Evolutionary conservation across 768 basidiomycete species (phyloP), one percentile per base, ranked within the genome.

Genomic region (Dentipellis fragilis): DNA sequence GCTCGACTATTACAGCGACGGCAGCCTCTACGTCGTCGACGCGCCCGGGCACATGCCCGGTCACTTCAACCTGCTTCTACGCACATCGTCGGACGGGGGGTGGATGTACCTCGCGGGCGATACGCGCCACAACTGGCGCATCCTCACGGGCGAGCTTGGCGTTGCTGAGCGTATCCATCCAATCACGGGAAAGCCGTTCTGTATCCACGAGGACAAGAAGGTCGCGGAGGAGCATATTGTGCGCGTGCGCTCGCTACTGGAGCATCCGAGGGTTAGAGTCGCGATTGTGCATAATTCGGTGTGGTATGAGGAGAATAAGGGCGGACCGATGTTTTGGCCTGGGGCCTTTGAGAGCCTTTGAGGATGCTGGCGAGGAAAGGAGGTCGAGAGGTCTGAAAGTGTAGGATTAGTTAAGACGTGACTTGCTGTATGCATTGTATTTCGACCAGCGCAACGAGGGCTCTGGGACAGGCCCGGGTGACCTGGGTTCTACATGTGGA

Each of bases 41-140:
- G 58, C 61, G 12, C 58, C 58, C 10, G 61, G 61, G 10, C 61
- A 62, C 47, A 10, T 62, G 7, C 36, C 19, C 2, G 61, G 61
- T 7, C 61, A 62, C 54, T 22, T 55, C 46, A 59, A 59, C 40
- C 16, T 56, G n/a, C 51, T 59, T 2, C 58, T 57, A 3, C 51
- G 51, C 51, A 51, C 51, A 0, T 51, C 51, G 7, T 14, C 51
- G 11, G 34, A 38, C 10, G 55, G 58, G 5, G 50, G 45, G 0
- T 62, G 61, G 61, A 17, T 59, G 4, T 54, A 51, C 37, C 53
- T 59, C 10, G 58, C 35, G 17, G 58, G 61, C 14, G 61, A 62
- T 50, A 53, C 51, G 12, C 49, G 49, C 10, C 62, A 62, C 49
- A 51, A 62, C 49, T 10, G n/a, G 14, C 53, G 37, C n/a, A 19